phyloP scores from a whole-genome alignment of 2,329 filamentous ascomycete genomes.

The Metarhizium robertsii region DNA sequence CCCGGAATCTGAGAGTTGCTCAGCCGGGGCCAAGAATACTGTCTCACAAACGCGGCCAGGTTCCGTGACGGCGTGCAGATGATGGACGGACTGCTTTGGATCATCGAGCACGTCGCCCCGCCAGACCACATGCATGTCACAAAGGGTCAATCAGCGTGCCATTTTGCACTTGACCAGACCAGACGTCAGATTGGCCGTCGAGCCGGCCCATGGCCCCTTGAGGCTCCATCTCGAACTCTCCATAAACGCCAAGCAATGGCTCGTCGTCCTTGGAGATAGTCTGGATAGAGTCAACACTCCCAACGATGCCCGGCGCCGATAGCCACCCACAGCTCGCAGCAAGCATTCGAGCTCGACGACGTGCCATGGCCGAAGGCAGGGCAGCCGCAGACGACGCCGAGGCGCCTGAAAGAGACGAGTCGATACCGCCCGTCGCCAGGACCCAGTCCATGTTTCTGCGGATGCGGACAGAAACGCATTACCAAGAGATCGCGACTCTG shows the following conservation, averaged over 20 bases:
- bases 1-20: background rate
- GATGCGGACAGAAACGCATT: conserved; percentile 4
- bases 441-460: conserved; percentile 1
- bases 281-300: background rate
- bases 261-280: background rate
- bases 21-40: background rate
- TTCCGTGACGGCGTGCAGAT: background rate
- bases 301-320: background rate
- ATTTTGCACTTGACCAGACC: background rate
- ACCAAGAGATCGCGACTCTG: conserved; percentile 5
- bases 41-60: background rate
- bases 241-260: background rate
- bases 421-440: background rate
- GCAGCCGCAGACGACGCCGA: background rate
- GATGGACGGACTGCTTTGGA: background rate
- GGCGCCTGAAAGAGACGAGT: background rate
- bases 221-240: background rate
- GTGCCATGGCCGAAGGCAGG: background rate
- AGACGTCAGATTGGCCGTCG: no score
- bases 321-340: background rate
- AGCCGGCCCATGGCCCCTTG: no score
- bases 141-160: background rate
- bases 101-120: background rate
- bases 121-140: background rate
- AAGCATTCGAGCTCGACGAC: conserved; percentile 2